Evolutionary conservation across 2,329 filamentous ascomycete genomes (phyloP), one percentile per base, ranked within the genome.

Genomic region (Westerdykella ornata): DNA sequence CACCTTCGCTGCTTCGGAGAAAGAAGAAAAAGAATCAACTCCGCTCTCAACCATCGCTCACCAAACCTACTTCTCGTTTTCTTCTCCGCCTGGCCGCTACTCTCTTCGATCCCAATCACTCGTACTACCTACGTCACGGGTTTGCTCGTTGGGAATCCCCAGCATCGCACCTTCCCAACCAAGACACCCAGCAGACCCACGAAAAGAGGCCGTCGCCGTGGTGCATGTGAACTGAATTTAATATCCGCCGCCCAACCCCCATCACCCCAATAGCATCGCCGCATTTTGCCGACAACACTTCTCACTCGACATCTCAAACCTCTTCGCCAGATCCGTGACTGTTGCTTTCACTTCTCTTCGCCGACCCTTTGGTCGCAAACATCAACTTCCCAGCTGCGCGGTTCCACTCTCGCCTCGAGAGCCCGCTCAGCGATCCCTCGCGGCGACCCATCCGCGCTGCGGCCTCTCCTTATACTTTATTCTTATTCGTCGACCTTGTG

Each of bases 131-230:
- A 26, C 8, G 22, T 26, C 22, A 26, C 22, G 22, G 22, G 22
- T 8, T 26, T 26, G 8, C 22, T 26, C 47, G 41, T 39, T 38
- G 45, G 32, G 39, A 39, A 30, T 36, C 42, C 39, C 41, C 39
- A 36, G 33, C 35, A 39, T 41, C 19, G 34, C n/a, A 30, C 37
- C 43, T 46, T 46, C 37, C 46, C 13, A 22, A 46, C 38, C 42
- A 46, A 49, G 46, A 52, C 51, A 52, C 32, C 48, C 15, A 43
- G 43, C 51, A 47, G 43, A 47, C 48, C 43, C 28, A 44, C 44
- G 33, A 26, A 11, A 7, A 11, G 12, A 26, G n/a, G n/a, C 22
- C 22, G 22, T 26, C 22, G 22, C 22, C 22, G 40, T 39, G 26
- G 43, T 44, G 41, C 49, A 53, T 48, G 49, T 56, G 48, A 43